Evolutionary conservation across 2,329 filamentous ascomycete species (phyloP).

Genomic region (Plenodomus biglobosus): DNA sequence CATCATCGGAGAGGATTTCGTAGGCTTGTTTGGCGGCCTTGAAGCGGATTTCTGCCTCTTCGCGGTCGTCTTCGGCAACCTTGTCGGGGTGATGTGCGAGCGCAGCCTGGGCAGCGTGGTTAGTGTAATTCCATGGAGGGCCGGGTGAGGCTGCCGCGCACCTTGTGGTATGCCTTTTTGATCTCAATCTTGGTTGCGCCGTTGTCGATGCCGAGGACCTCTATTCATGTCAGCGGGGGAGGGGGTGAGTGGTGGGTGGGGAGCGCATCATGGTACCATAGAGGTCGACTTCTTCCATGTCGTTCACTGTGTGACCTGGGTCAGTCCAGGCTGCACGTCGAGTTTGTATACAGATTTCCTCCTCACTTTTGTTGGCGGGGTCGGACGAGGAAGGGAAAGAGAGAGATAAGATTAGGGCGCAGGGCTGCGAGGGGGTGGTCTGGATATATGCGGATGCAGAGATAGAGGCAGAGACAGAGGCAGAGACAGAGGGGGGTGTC

Average conservation of each 20-base stretch:
- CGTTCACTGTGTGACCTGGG: constrained; percentile 26
- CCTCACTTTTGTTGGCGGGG: not conserved
- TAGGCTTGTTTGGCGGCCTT: constrained; percentile 93
- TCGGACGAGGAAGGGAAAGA: no score
- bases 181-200: constrained; percentile 76
- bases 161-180: constrained; percentile 96
- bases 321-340: no score
- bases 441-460: no score
- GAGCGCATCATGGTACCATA: constrained; percentile 48
- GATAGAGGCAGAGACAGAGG: no score
- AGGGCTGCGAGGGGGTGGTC: no score
- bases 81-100: constrained; percentile 93
- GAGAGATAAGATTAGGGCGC: no score
- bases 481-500: no score
- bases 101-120: constrained; percentile 62
- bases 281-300: constrained; percentile 58
- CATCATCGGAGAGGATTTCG: constrained; percentile 94
- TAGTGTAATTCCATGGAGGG: not conserved
- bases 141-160: constrained; percentile 43
- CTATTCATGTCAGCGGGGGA: constrained; percentile 53
- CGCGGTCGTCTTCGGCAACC: constrained; percentile 80
- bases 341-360: no score
- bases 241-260: no score
- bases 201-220: constrained; percentile 74
- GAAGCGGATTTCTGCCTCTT: constrained; percentile 86